Evolutionary conservation across 768 basidiomycete genomes (phyloP).

Genomic region (Baorangia bicolor): DNA sequence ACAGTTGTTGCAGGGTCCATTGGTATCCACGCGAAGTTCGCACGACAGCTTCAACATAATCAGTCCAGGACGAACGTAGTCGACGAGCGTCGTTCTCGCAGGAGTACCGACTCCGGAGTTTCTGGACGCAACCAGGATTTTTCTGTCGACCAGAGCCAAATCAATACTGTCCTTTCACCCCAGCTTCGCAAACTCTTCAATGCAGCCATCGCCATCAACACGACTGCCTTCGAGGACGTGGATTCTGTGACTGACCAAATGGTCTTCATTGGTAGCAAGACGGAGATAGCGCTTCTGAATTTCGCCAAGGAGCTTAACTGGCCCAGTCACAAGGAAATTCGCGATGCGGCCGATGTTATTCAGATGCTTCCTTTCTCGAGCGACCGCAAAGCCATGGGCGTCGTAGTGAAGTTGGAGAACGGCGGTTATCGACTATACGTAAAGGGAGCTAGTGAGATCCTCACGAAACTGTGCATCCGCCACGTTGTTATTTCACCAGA

Average conservation of each 20-base stretch:
- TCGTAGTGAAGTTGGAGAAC: constrained; percentile 61
- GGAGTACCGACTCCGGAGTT: constrained; percentile 30
- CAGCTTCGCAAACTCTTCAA: constrained; percentile 71
- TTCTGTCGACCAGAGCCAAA: constrained; percentile 73
- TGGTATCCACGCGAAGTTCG: constrained; percentile 94
- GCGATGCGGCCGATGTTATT: constrained; percentile 59
- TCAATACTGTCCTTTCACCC: constrained; percentile 63
- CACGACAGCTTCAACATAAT: constrained; percentile 72
- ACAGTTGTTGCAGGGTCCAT: constrained; percentile 94
- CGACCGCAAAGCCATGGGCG: constrained; percentile 93
- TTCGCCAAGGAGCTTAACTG: constrained; percentile 83
- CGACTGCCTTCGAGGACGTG: constrained; percentile 89
- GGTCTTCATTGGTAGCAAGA: constrained; percentile 89
- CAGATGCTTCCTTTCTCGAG: constrained; percentile 95
- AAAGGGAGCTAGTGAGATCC: constrained; percentile 94
- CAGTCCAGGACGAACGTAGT: constrained; percentile 68
- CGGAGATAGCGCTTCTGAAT: constrained; percentile 86
- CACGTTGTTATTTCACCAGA: constrained; percentile 66
- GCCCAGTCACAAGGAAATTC: constrained; percentile 64
- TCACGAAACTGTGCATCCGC: constrained; percentile 69
- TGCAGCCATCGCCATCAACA: constrained; percentile 85
- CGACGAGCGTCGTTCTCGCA: constrained; percentile 40
- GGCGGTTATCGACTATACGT: constrained; percentile 69
- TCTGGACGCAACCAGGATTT: constrained; percentile 67
- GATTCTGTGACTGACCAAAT: constrained; percentile 57